These are phyloP conservation scores for Kockovaella imperatae DNA, from an alignment of 768 basidiomycete genomes.

Conservation along the genomic window DNA sequence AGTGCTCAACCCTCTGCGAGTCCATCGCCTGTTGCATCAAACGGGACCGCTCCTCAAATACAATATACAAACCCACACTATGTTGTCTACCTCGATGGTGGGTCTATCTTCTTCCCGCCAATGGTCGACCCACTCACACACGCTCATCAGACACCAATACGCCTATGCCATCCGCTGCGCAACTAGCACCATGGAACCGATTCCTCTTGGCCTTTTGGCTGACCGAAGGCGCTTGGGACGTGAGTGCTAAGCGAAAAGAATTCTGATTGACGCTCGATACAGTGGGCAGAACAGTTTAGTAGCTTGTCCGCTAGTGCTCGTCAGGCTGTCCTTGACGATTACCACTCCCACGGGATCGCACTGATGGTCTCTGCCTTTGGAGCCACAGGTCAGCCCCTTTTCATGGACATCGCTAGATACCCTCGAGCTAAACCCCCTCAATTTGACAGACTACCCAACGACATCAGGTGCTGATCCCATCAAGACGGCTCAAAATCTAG, in stretches of 20 bases:
- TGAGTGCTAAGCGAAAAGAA: background rate
- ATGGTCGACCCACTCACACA: background rate
- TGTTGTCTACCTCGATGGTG: conserved; percentile 33
- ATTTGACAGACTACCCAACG: conserved; percentile 51
- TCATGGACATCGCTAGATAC: no score
- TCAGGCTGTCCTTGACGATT: conserved; percentile 50
- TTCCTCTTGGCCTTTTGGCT: conserved; percentile 24
- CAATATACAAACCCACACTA: conserved; percentile 16
- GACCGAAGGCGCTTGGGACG: conserved; percentile 15
- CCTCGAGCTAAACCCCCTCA: background rate
- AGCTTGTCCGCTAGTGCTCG: conserved; percentile 49
- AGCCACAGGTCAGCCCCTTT: conserved; percentile 39
- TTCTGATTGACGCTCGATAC: background rate
- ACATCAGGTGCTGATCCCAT: conserved; percentile 53
- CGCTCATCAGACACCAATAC: conserved; percentile 1
- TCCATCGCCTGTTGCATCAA: no score
- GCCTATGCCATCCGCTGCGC: conserved; percentile 3
- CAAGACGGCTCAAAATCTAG: conserved; percentile 56
- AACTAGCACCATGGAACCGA: conserved; percentile 12
- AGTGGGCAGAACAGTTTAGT: conserved; percentile 10
- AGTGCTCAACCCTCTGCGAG: no score
- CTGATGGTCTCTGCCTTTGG: conserved; percentile 59
- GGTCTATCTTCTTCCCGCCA: background rate
- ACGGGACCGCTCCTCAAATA: background rate
- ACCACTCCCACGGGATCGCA: conserved; percentile 53